Evolutionary conservation across 129 eudicot genomes (phyloP).

Genomic region (Flaveria ramosissima): DNA sequence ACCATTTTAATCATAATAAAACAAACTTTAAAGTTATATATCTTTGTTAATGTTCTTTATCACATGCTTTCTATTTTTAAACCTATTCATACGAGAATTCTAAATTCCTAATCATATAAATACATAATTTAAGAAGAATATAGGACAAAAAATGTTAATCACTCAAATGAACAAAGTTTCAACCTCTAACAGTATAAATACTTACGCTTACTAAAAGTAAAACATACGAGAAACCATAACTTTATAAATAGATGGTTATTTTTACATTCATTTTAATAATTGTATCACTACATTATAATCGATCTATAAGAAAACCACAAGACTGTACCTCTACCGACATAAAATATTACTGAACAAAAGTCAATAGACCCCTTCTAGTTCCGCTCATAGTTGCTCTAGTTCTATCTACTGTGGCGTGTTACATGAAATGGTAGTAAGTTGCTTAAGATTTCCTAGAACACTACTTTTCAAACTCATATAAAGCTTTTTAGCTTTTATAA

Average conservation of each 20-base stretch:
- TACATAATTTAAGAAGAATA: not conserved
- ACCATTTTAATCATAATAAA: not conserved
- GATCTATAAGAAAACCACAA: no score
- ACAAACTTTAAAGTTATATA: not conserved
- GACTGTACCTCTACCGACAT: not conserved
- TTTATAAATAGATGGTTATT: no score
- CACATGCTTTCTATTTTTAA: not conserved
- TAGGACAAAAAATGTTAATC: not conserved
- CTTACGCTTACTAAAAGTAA: not conserved
- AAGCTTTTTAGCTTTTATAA: not conserved
- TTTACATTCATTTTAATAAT: no score
- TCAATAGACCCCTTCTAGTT: not conserved
- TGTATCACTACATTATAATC: no score
- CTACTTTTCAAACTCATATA: not conserved
- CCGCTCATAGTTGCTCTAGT: not conserved
- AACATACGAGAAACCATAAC: not conserved
- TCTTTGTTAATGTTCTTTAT: not conserved
- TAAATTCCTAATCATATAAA: not conserved
- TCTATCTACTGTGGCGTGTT: conserved; percentile 1
- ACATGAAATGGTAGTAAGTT: conserved; percentile 2
- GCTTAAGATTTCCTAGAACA: not conserved
- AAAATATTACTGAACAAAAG: not conserved
- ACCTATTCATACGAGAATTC: not conserved
- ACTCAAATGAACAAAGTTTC: not conserved
- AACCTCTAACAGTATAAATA: not conserved